A percentile compares a stretch with the other conserved stretches of the same genome.
phyloP scores from a whole-genome alignment of 108 stramenopile species.

The Cyclotella cryptica region DNA sequence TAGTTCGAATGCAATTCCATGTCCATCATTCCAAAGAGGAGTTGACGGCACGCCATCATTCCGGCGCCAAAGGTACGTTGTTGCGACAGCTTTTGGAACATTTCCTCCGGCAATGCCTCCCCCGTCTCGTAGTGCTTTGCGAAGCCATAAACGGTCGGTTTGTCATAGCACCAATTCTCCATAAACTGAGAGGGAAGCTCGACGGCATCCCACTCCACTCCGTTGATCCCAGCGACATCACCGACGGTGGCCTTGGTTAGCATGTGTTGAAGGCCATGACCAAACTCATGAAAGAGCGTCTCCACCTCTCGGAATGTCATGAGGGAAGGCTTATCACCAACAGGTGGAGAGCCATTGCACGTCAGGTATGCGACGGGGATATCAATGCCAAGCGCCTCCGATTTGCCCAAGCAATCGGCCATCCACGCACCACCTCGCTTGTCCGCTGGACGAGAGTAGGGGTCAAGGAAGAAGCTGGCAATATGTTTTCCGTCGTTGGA shows the following conservation, averaged over 20 bases:
- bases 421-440: slow-evolving; percentile 98
- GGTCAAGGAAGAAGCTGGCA: slow-evolving; percentile 97
- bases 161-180: slow-evolving; percentile 99
- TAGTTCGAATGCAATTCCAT: slow-evolving; percentile 93
- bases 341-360: slow-evolving; percentile 98
- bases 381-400: slow-evolving; percentile 77
- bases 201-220: slow-evolving; percentile 97
- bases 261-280: slow-evolving; percentile 98
- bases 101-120: slow-evolving; percentile 94
- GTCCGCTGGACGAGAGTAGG: slow-evolving; percentile 95
- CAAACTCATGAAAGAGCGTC: slow-evolving; percentile 97
- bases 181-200: slow-evolving; percentile 99
- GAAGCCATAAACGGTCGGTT: slow-evolving; percentile 89
- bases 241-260: slow-evolving; percentile 92
- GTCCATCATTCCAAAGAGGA: slow-evolving; percentile 96
- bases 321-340: slow-evolving; percentile 93
- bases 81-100: slow-evolving; percentile 94
- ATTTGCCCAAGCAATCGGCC: slow-evolving; percentile 94
- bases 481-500: slow-evolving; percentile 81
- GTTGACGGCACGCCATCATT: slow-evolving; percentile 94
- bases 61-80: slow-evolving; percentile 95
- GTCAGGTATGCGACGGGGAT: slow-evolving; percentile 97
- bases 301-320: slow-evolving; percentile 98
- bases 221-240: slow-evolving; percentile 97
- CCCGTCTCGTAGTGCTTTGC: slow-evolving; percentile 98